Conservation (phyloP, 2,329 filamentous ascomycete species). For the Pyrenophora seminiperda region DNA sequence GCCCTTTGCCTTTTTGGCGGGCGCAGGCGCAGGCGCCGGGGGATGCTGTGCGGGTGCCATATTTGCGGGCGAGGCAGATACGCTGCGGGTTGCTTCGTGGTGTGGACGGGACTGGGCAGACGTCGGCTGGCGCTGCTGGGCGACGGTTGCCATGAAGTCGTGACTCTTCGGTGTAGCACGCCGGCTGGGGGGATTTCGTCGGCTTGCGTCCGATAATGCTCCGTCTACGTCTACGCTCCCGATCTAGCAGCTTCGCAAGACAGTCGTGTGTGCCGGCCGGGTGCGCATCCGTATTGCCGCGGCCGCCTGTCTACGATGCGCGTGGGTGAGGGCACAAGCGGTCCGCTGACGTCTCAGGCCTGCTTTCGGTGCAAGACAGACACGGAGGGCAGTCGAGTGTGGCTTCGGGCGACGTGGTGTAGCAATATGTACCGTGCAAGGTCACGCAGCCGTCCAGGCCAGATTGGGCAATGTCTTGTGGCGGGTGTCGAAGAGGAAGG, state of each 20-base stretch:
- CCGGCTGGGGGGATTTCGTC: conserved; percentile 14
- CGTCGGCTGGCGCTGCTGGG: conserved; percentile 43
- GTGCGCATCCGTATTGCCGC: conserved; percentile 25
- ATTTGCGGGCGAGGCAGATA: conserved; percentile 49
- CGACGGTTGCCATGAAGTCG: conserved; percentile 44
- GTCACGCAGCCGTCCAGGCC: conserved; percentile 7
- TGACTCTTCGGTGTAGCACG: conserved; percentile 24
- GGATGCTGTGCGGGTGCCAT: conserved; percentile 54
- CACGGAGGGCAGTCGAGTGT: conserved; percentile 4
- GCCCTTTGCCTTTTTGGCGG: conserved; percentile 77
- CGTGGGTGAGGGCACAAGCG: conserved; percentile 15
- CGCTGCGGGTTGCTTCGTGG: conserved; percentile 49
- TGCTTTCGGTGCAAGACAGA: conserved; percentile 20
- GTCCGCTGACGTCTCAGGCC: conserved; percentile 37
- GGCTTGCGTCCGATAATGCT: conserved; percentile 21
- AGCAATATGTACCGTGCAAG: conserved; percentile 8
- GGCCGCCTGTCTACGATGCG: conserved; percentile 21
- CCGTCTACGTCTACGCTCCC: conserved; percentile 11
- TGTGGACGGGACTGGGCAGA: conserved; percentile 40
- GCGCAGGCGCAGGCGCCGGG: conserved; percentile 58
- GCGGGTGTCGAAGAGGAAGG: conserved; percentile 13
- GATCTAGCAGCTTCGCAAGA: conserved; percentile 3
- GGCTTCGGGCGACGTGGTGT: conserved; percentile 11
- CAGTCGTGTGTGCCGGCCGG: conserved; percentile 14
- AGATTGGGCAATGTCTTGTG: conserved; percentile 20